Evolutionary conservation across 2,329 filamentous ascomycete species (phyloP).

Genomic region (Lithohypha guttulata): DNA sequence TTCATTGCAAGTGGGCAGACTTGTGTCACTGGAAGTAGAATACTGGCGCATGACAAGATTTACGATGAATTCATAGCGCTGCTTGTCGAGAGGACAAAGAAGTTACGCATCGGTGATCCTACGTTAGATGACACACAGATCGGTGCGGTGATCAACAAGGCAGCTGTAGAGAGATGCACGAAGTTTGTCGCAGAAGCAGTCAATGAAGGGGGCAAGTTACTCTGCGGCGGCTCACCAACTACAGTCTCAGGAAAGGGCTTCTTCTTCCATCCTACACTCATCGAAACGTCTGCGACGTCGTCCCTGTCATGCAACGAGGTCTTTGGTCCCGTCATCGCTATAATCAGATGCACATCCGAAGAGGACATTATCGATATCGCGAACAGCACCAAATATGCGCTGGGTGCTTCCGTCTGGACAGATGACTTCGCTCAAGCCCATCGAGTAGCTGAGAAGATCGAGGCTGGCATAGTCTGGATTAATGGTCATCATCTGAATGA

Average conservation of each 20-base stretch:
- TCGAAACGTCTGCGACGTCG: slow-evolving; percentile 26
- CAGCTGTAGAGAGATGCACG: slow-evolving; percentile 33
- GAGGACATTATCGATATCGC: slow-evolving; percentile 37
- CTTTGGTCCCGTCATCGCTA: slow-evolving; percentile 43
- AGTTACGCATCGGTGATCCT: too few species aligned
- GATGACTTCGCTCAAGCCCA: slow-evolving; percentile 39
- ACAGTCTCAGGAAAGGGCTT: slow-evolving; percentile 43
- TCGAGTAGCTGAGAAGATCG: slow-evolving; percentile 36
- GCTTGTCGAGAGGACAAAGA: slow-evolving; percentile 39
- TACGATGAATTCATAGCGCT: slow-evolving; percentile 31
- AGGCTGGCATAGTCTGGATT: slow-evolving; percentile 39
- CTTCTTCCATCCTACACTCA: slow-evolving; percentile 39
- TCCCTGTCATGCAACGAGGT: slow-evolving; percentile 33
- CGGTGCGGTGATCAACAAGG: slow-evolving; percentile 49
- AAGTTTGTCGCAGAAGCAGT: slow-evolving; percentile 29
- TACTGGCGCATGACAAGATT: slow-evolving; percentile 41
- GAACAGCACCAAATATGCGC: slow-evolving; percentile 41
- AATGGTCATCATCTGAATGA: slow-evolving; percentile 59
- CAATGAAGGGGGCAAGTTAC: slow-evolving; percentile 30
- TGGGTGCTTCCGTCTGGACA: slow-evolving; percentile 43
- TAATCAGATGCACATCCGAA: slow-evolving; percentile 38
- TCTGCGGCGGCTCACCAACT: slow-evolving; percentile 42
- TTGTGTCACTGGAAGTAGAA: slow-evolving; percentile 45
- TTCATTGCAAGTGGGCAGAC: slow-evolving; percentile 48
- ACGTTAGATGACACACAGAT: too few species aligned